Evolutionary conservation across 2,329 filamentous ascomycete species (phyloP), one percentile per base, ranked within the genome.

Genomic region (Hirsutella minnesotensis): DNA sequence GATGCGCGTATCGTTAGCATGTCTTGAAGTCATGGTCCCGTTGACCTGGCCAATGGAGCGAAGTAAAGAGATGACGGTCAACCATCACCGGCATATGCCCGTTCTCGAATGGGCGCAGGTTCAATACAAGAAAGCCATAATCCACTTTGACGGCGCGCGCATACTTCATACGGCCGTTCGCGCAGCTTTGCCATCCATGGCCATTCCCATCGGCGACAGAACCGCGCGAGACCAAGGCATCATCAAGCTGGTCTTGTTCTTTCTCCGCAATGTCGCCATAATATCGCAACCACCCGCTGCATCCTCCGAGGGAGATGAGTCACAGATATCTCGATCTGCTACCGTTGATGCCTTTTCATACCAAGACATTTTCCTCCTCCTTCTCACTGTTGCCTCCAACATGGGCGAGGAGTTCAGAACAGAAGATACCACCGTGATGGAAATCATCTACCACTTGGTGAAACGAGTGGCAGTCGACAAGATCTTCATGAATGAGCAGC

Each of bases 11-110:
- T 85, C 87, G 3, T 68, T 96, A 51, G 83, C 87, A 43, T 94
- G 87, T 63, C 72, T 95, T 62, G 90, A 98, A 64, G 69, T 98
- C 39, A 74, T 98, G 56, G 86, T 94, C 1, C 88, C 89, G 4
- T 66, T 98, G 55, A 98, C 92, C 16, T 96, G 90, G 90, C 90
- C 92, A 0, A 73, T 95, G 55, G 86, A 95, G 47, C 77, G 79
- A 51, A 79, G 89, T 46, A 72, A 77, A 48, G 79, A 83, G 55
- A 90, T 92, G 76, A 96, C 88, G 4, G 70, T 88, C 53, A 96
- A 98, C 58, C 87, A 96, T 60, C 84, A 95, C 59, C 79, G 87
- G 44, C 92, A 98, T 64, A 77, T 89, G 34, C 88, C 92, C 1
- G 92, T 92, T 43, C 73, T 98, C 18, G 83, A 92, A 60, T 75